Conservation (phyloP, 108 stramenopile genomes). For the Thalassiosira profunda region DNA sequence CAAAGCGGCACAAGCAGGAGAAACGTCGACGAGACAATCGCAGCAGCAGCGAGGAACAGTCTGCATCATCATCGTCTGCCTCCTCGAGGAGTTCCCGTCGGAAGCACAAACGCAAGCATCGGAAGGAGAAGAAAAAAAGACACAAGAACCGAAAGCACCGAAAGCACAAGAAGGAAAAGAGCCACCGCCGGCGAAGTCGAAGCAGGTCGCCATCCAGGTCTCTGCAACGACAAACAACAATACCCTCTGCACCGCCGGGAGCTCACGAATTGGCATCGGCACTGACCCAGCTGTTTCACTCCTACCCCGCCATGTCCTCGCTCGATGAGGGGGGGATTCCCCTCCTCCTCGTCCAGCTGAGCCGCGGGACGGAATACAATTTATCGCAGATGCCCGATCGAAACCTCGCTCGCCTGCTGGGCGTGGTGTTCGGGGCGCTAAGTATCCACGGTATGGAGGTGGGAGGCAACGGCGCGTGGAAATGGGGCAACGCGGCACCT, state of each 20-base stretch:
- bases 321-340: slow-evolving; percentile 46
- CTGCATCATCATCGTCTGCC: slow-evolving; percentile 14
- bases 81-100: slow-evolving; percentile 20
- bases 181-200: background rate
- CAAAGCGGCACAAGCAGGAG: background rate
- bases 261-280: slow-evolving; percentile 46
- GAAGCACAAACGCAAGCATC: slow-evolving; percentile 24
- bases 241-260: slow-evolving; percentile 33
- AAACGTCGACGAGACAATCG: background rate
- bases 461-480: slow-evolving; percentile 24
- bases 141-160: slow-evolving; percentile 19
- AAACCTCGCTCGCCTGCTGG: slow-evolving; percentile 34
- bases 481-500: slow-evolving; percentile 20
- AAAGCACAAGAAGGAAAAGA: slow-evolving; percentile 3
- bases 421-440: slow-evolving; percentile 34
- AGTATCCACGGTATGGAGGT: slow-evolving; percentile 42
- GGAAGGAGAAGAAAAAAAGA: slow-evolving; percentile 29
- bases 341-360: slow-evolving; percentile 35
- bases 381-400: slow-evolving; percentile 44
- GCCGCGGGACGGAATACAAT: slow-evolving; percentile 47
- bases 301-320: slow-evolving; percentile 45
- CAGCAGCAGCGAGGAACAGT: slow-evolving; percentile 10
- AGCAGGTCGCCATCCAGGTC: slow-evolving; percentile 4
- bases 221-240: too few species aligned
- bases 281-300: slow-evolving; percentile 29